These are phyloP conservation scores for Suillus placidus DNA, from an alignment of 768 basidiomycete species.

Conservation along the genomic window DNA sequence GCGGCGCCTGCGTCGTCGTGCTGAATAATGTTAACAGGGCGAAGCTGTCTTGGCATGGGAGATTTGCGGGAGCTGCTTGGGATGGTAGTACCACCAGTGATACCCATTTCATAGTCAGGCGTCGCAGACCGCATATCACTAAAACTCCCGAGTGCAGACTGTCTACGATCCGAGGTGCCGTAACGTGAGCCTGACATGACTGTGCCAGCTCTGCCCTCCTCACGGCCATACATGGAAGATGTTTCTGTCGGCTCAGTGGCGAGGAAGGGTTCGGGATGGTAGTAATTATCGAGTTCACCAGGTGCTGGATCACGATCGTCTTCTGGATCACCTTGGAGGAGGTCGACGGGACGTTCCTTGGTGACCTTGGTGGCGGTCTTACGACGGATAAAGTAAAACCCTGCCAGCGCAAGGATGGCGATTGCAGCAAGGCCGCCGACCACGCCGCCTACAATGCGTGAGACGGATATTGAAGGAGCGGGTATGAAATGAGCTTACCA, in stretches of 20 bases:
- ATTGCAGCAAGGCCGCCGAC: constrained; percentile 57
- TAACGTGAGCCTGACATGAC: constrained; percentile 29
- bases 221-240: constrained; percentile 40
- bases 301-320: constrained; percentile 44
- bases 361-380: constrained; percentile 40
- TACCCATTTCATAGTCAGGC: constrained; percentile 39
- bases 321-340: constrained; percentile 60
- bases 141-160: constrained; percentile 28
- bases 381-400: constrained; percentile 54
- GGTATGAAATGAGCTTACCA: constrained; percentile 34
- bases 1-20: constrained; percentile 80
- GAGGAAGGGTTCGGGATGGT: constrained; percentile 76
- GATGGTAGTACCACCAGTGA: constrained; percentile 23
- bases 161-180: constrained; percentile 25
- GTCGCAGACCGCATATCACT: constrained; percentile 50
- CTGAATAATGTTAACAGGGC: constrained; percentile 80
- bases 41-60: constrained; percentile 49
- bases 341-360: constrained; percentile 66
- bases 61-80: constrained; percentile 39
- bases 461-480: constrained; percentile 14
- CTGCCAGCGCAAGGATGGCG: constrained; percentile 42
- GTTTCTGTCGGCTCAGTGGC: constrained; percentile 61
- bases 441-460: constrained; percentile 45
- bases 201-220: constrained; percentile 25
- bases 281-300: constrained; percentile 67